Conservation (phyloP, 768 basidiomycete genomes). For the Termitomyces sp. region DNA sequence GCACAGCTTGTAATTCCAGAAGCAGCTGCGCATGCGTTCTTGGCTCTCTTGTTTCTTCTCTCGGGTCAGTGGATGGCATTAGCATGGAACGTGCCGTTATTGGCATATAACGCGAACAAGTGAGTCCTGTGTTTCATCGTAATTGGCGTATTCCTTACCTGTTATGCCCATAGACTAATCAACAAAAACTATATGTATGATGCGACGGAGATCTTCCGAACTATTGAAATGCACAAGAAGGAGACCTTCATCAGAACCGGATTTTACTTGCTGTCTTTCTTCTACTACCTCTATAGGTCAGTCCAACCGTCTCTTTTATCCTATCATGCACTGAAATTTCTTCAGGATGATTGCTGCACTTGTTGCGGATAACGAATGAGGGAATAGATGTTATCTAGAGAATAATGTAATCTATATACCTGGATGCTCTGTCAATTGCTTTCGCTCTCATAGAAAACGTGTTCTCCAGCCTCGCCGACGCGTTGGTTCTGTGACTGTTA, state of each 20-base stretch:
- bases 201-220: constrained; percentile 99
- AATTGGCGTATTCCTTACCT: background rate
- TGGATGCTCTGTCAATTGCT: constrained; percentile 5
- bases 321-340: background rate
- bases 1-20: constrained; percentile 93
- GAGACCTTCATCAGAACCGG: constrained; percentile 93
- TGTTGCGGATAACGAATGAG: constrained; percentile 69
- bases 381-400: background rate
- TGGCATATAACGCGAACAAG: constrained; percentile 94
- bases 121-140: constrained; percentile 37
- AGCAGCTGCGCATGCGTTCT: constrained; percentile 89
- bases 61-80: constrained; percentile 97
- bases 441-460: background rate
- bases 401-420: constrained; percentile 7
- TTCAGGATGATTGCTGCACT: constrained; percentile 80
- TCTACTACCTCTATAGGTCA: constrained; percentile 87
- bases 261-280: constrained; percentile 87
- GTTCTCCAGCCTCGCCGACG: background rate
- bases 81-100: constrained; percentile 81
- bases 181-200: constrained; percentile 98
- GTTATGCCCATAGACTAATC: constrained; percentile 60
- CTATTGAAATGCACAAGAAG: constrained; percentile 90
- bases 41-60: constrained; percentile 84
- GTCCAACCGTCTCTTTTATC: constrained; percentile 19
- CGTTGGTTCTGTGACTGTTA: background rate